These are phyloP conservation scores for Penicillium sp. DNA, from an alignment of 2,329 filamentous ascomycete species.

Conservation along the genomic window DNA sequence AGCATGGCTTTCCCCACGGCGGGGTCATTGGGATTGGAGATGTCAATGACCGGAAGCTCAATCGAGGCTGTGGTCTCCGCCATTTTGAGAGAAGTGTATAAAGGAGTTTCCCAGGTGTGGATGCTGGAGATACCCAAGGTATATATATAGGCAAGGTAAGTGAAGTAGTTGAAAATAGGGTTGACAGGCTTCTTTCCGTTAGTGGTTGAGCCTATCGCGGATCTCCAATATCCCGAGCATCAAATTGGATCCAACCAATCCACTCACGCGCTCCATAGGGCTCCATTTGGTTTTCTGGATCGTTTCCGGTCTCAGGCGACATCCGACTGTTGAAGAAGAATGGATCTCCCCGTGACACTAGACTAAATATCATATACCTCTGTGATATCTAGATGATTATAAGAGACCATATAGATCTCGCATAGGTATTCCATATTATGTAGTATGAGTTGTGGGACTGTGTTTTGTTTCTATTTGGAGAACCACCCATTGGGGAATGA, in stretches of 20 bases:
- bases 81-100: slow-evolving; percentile 16
- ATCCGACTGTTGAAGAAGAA: slow-evolving; percentile 7
- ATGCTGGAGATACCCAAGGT: not conserved
- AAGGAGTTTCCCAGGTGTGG: not conserved
- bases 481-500: not conserved
- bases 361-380: too few relatives aligned
- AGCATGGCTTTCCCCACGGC: slow-evolving; percentile 68
- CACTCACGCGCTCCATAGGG: not conserved
- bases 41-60: slow-evolving; percentile 77
- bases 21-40: slow-evolving; percentile 61
- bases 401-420: too few relatives aligned
- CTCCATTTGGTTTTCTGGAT: not conserved
- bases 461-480: not conserved
- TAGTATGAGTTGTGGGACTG: not conserved
- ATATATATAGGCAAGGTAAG: slow-evolving; percentile 11
- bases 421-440: not conserved
- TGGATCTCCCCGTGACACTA: too few relatives aligned
- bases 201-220: slow-evolving; percentile 16
- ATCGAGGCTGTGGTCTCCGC: slow-evolving; percentile 30
- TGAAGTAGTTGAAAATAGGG: not conserved
- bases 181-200: too few relatives aligned
- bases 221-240: slow-evolving; percentile 14
- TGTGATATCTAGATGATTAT: too few relatives aligned
- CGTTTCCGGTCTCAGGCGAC: slow-evolving; percentile 15
- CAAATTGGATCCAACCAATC: slow-evolving; percentile 2